phyloP scores from a whole-genome alignment of 129 eudicot genomes.

The Tagetes patula region DNA sequence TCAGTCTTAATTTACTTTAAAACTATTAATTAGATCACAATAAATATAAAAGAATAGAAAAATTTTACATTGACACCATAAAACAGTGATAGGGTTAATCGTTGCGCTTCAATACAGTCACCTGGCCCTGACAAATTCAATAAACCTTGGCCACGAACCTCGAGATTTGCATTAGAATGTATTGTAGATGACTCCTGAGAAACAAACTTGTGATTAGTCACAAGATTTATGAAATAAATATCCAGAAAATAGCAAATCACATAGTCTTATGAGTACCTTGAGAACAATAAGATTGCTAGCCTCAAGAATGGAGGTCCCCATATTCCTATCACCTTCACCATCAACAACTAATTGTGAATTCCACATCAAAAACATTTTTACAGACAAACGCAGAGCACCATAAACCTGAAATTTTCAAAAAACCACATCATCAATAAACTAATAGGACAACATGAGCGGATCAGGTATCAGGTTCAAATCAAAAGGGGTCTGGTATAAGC shows the following conservation, averaged over 20 bases:
- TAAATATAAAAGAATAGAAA: not conserved
- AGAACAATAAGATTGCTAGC: conserved; percentile 95
- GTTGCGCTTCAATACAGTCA: conserved; percentile 86
- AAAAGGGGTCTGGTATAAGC: not conserved
- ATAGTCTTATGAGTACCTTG: conserved; percentile 47
- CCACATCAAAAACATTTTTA: conserved; percentile 98
- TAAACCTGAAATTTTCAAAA: conserved; percentile 59
- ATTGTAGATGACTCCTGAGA: conserved; percentile 80
- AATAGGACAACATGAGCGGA: not conserved
- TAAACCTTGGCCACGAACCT: conserved; percentile 96
- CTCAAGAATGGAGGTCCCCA: conserved; percentile 86
- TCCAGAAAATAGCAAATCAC: conserved; percentile 4
- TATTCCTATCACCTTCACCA: conserved; percentile 85
- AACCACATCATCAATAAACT: not conserved
- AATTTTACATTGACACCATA: conserved; percentile 78
- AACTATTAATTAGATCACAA: not conserved
- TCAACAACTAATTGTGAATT: conserved; percentile 75
- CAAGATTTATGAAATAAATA: not conserved
- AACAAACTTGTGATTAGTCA: conserved; percentile 19
- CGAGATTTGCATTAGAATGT: conserved; percentile 91
- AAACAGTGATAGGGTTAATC: conserved; percentile 75
- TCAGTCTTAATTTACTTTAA: not conserved
- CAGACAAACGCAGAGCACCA: conserved; percentile 98
- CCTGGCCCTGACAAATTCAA: conserved; percentile 94
- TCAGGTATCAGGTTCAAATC: not conserved